Base-by-base conservation (phyloP, 1,139 yeast genomes). In the Scheffersomyces parashehatae region DNA sequence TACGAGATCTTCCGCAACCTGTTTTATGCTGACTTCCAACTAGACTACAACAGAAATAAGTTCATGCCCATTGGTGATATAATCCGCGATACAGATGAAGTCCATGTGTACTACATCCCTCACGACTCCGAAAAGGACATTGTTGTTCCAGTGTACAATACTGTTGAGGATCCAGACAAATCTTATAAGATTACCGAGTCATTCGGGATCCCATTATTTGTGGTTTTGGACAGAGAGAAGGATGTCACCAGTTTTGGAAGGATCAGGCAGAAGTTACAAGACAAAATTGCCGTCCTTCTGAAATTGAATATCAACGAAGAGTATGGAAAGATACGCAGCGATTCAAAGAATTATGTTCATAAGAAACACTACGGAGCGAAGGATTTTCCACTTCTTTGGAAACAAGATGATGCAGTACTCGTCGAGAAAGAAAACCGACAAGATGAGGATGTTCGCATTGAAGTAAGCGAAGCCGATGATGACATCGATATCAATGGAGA, bases 171-270 rank as follows among this genome's bases (percentile, higher is more conserved):
- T 43, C 70, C 53, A 43, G 77, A 56, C 56, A 64, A 49, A 43
- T 67, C 75, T 2, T 73, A 73, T 50, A 64, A 67, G 24, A 51
- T 70, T 26, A 59, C 57, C 3, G 68, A 66, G 44, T 53, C 65
- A 3, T 86, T 88, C 65, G 95, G 90, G 1, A 63, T 85, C 3
- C 97, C 98, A 2, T 80, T 88, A 53, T 85, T 89, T 56, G 70
- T 89, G 33, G 75, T 82, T 0, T 58, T 88, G 24, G 64, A 75
- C 4, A 70, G 66, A 28, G 84, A 83, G 43, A 62, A 72, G 2
- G 73, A 68, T 5, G 73, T 79, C 10, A 48, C 47, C 16, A 65
- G 73, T 38, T 82, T 79, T 57, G 84, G 83, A 2, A 56, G 61
- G 0, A 80, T 89, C 26, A 65, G 85, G 49, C 60, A 63, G 14